Conservation (phyloP, 2,329 filamentous ascomycete genomes). For the Rutstroemia sydowiana region DNA sequence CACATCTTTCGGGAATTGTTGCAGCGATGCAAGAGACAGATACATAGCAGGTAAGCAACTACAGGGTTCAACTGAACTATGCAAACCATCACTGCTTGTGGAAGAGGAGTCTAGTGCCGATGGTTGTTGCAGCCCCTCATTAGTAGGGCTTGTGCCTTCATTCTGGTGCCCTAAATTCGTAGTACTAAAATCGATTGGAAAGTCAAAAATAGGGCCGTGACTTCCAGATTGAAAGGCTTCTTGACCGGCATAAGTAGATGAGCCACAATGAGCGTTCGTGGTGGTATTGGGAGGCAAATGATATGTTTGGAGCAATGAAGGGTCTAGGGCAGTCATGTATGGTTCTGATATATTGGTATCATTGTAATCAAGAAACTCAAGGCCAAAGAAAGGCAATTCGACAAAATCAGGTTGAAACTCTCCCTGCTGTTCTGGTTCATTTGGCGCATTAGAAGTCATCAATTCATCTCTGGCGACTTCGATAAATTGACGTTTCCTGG, state of each 20-base stretch:
- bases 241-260: slow-evolving; percentile 7
- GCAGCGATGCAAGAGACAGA: slow-evolving; percentile 25
- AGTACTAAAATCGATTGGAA: slow-evolving; percentile 20
- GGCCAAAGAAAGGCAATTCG: slow-evolving; percentile 10
- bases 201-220: slow-evolving; percentile 10
- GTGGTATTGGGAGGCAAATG: not conserved
- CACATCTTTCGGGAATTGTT: slow-evolving; percentile 25
- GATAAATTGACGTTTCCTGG: slow-evolving; percentile 45
- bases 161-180: slow-evolving; percentile 11
- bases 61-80: slow-evolving; percentile 14
- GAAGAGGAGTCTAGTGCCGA: slow-evolving; percentile 12
- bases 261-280: not conserved
- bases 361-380: slow-evolving; percentile 12
- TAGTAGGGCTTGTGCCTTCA: not conserved
- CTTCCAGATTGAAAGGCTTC: slow-evolving; percentile 20
- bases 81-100: slow-evolving; percentile 12
- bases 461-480: slow-evolving; percentile 19
- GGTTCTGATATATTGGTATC: slow-evolving; percentile 14
- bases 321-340: slow-evolving; percentile 8
- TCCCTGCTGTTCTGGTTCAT: slow-evolving; percentile 1
- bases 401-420: slow-evolving; percentile 11
- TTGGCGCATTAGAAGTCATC: not conserved
- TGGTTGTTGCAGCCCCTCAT: not conserved
- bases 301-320: not conserved
- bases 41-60: slow-evolving; percentile 28